Percentiles rank a stretch among this genome's conserved stretches.
phyloP scores from a whole-genome alignment of 1,284 basidiomycete species.

The Marasmius oreades region DNA sequence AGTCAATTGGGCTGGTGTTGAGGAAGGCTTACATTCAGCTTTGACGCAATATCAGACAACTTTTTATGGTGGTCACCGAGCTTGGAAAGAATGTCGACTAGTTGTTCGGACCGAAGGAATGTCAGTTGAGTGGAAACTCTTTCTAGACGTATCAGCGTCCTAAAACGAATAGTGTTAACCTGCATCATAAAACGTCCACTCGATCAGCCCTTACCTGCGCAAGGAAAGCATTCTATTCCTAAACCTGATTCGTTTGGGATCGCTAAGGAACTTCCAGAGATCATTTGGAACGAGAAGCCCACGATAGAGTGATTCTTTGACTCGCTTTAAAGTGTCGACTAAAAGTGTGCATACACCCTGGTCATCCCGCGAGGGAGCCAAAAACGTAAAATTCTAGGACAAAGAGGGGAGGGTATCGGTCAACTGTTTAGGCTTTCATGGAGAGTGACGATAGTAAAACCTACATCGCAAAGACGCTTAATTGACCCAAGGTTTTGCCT shows the following conservation, averaged over 20 bases:
- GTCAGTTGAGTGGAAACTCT: not conserved
- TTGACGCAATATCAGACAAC: conserved; percentile 1
- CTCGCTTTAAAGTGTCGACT: not conserved
- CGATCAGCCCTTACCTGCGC: not conserved
- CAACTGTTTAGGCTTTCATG: not conserved
- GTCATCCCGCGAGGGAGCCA: conserved; percentile 1
- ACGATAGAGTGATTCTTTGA: not conserved
- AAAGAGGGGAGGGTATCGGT: too few relatives aligned
- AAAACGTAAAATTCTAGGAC: not conserved
- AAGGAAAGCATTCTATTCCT: conserved; percentile 1
- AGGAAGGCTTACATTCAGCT: not conserved
- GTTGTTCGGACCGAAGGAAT: not conserved
- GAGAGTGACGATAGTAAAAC: not conserved
- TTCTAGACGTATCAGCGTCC: not conserved
- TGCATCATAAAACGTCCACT: not conserved
- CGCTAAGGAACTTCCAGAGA: not conserved
- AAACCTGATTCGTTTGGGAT: not conserved
- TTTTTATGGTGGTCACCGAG: conserved; percentile 1
- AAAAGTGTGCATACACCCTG: not conserved
- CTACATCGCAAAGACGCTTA: not conserved
- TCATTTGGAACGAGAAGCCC: not conserved
- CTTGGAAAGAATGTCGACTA: not conserved
- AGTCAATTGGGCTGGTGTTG: not conserved
- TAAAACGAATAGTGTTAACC: not conserved
- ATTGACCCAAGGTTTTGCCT: not conserved